Base-by-base conservation (phyloP, 2,329 filamentous ascomycete species). In the Arthrobotrys sphaeroides region DNA sequence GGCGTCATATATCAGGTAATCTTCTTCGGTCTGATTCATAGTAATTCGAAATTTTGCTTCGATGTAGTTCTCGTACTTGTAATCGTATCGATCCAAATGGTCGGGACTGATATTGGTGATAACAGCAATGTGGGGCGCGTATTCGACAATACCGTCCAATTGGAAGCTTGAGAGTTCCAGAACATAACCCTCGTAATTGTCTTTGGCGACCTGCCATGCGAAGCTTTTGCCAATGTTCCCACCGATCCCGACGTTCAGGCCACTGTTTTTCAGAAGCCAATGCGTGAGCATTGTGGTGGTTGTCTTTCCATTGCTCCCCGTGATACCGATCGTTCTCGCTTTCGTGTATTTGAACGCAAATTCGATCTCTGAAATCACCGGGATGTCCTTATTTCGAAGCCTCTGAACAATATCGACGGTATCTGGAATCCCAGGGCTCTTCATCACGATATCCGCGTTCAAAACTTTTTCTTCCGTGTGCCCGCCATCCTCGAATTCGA, bases 81-180 rank as follows among this genome's bases (percentile, higher is more conserved):
- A 62, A 7, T 47, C 57, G 24, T 62, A 62, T 22, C 57, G 42
- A 33, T 62, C 57, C 12, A 62, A 22, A 22, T 62, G 57, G 24
- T 62, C 57, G 6, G 57, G 57, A 9, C 57, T 62, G 42, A 62
- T 62, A 47, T 62, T 62, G 4, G 57, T 62, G n/a, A 62, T 62
- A 4, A 62, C 57, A 2, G 57, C 57, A 5, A 62, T 62, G 36
- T 62, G 40, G n/a, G 57, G 57, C 9, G 40, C 40, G 16, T 62
- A 62, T 1, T 33, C 26, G 28, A 47, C 24, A 26, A 62, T 62
- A 2, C 57, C 57, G n/a, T 62, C 57, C 18, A 62, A n/a, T 20
- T 62, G 57, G 24, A 62, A 62, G 47, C 57, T 62, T 1, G 57
- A 62, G 18, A 62, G 9, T 36, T 62, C 57, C 3, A 62, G 24